Percentiles rank a stretch among this genome's conserved stretches.
Evolutionary conservation across 179 eudicot species (phyloP).

Genomic region (Corrigiola litoralis): DNA sequence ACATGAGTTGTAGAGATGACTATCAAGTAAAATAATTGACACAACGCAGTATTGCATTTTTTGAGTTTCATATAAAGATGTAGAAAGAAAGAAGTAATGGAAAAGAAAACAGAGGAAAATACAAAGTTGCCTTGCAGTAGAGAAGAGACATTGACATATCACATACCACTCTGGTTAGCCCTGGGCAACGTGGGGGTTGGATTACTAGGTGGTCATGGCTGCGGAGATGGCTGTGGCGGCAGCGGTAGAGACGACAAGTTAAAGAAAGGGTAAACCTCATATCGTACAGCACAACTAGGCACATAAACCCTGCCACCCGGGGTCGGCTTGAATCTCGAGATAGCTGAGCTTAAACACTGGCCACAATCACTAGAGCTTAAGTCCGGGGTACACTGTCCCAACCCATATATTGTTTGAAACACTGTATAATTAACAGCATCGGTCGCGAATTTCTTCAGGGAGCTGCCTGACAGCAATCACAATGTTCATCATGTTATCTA

Average conservation of each 20-base stretch:
- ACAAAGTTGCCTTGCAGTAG: no score
- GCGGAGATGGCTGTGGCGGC: not conserved
- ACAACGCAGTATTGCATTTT: no score
- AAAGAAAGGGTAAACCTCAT: slow-evolving; percentile 17
- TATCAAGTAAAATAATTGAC: no score
- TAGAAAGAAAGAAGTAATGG: no score
- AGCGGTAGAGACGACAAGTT: not conserved
- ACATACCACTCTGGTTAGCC: not conserved
- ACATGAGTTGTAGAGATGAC: not conserved
- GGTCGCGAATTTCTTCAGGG: slow-evolving; percentile 8
- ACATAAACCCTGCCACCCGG: slow-evolving; percentile 12
- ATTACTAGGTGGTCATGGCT: not conserved
- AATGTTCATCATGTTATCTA: not conserved
- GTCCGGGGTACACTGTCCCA: slow-evolving; percentile 37
- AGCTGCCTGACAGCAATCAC: not conserved
- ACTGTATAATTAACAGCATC: not conserved
- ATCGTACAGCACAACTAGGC: slow-evolving; percentile 14
- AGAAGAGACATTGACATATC: not conserved
- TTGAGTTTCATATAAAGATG: no score
- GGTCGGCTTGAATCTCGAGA: not conserved
- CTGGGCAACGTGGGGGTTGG: not conserved
- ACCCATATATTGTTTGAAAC: slow-evolving; percentile 12
- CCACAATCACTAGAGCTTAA: slow-evolving; percentile 24
- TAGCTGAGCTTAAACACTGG: slow-evolving; percentile 12
- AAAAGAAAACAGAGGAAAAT: no score